A percentile compares a stretch with the other conserved stretches of the same genome.
phyloP scores from a whole-genome alignment of 768 basidiomycete genomes.

The Amanita muscaria region DNA sequence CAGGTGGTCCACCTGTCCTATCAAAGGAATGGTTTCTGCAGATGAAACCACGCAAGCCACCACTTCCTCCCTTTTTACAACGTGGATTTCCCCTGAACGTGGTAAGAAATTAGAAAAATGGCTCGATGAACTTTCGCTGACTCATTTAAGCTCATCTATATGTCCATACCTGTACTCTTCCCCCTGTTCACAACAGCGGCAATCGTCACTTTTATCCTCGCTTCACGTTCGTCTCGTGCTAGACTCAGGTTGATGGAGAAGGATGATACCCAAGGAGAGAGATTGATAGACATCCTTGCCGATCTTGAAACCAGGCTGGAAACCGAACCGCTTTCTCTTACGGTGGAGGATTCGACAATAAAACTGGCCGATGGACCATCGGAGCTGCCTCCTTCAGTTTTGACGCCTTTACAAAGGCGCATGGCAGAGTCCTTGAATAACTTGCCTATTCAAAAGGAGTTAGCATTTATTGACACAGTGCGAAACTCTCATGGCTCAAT shows the following conservation, averaged over 20 bases:
- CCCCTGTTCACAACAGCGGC: conserved; percentile 47
- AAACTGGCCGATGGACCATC: conserved; percentile 45
- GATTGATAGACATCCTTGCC: conserved; percentile 48
- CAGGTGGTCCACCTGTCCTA: conserved; percentile 30
- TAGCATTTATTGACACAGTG: conserved; percentile 51
- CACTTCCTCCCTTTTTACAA: conserved; percentile 53
- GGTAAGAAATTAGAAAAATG: conserved; percentile 23
- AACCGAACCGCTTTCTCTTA: conserved; percentile 18
- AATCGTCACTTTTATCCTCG: conserved; percentile 48
- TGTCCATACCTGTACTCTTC: conserved; percentile 54
- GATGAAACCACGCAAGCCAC: conserved; percentile 28
- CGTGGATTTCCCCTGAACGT: conserved; percentile 63
- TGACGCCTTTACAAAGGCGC: conserved; percentile 48
- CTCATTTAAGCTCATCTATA: conserved; percentile 37
- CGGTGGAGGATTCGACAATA: conserved; percentile 29
- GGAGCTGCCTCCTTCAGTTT: conserved; percentile 25
- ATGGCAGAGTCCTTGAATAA: conserved; percentile 56
- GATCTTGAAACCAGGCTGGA: conserved; percentile 55
- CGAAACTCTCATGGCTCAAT: conserved; percentile 66
- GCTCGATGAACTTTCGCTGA: background rate
- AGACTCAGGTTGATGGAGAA: conserved; percentile 61
- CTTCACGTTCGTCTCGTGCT: conserved; percentile 48
- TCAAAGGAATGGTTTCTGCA: conserved; percentile 38
- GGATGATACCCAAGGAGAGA: conserved; percentile 37
- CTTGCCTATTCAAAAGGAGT: conserved; percentile 65